These are phyloP conservation scores for Elsinoe batatas DNA, from an alignment of 2,329 filamentous ascomycete genomes.

Conservation along the genomic window DNA sequence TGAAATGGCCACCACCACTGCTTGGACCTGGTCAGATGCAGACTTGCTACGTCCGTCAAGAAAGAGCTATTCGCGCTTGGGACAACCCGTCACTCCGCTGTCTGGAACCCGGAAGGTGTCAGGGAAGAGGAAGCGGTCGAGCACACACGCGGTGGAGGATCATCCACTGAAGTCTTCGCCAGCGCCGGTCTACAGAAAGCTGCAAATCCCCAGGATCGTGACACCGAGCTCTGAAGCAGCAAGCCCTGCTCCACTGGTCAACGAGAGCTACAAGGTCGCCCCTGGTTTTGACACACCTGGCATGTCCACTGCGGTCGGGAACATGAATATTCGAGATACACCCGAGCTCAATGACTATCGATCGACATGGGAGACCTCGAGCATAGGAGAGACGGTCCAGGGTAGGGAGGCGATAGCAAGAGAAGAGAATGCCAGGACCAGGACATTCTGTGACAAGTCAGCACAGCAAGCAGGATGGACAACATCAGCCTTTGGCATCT, in stretches of 20 bases:
- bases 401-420: slow-evolving; percentile 20
- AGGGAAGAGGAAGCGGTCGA: slow-evolving; percentile 6
- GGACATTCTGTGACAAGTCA: slow-evolving; percentile 7
- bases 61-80: neutral
- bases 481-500: slow-evolving; percentile 49
- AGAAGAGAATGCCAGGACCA: slow-evolving; percentile 26
- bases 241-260: slow-evolving; percentile 31
- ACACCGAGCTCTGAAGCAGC: neutral
- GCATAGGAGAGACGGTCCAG: neutral
- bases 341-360: slow-evolving; percentile 22
- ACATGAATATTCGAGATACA: slow-evolving; percentile 28
- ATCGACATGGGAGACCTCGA: slow-evolving; percentile 20
- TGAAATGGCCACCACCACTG: neutral
- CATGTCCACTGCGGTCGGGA: slow-evolving; percentile 24
- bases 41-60: neutral
- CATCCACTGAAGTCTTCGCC: neutral
- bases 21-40: slow-evolving; percentile 2
- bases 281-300: slow-evolving; percentile 42
- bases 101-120: neutral
- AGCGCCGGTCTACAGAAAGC: neutral
- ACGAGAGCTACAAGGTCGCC: slow-evolving; percentile 42
- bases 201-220: neutral
- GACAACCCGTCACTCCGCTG: neutral
- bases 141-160: neutral
- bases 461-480: slow-evolving; percentile 41